Percentiles rank a stretch among this genome's conserved stretches.
Evolutionary conservation across 495 filamentous ascomycete genomes (phyloP).

Genomic region (Penicillium soppii): DNA sequence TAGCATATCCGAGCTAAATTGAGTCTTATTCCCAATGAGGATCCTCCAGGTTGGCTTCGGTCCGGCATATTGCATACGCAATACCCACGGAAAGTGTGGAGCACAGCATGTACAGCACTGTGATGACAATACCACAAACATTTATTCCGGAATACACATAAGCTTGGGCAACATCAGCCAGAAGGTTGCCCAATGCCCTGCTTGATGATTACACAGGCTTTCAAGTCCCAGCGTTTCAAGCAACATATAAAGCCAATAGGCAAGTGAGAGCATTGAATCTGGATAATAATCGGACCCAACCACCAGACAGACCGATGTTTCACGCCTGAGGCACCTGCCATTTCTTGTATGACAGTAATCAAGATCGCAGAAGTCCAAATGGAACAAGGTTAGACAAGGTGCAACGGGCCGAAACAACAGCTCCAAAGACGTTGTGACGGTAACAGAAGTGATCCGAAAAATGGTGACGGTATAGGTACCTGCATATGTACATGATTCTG

Average conservation of each 20-base stretch:
- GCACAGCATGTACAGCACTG: too few relatives aligned
- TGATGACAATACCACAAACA: too few relatives aligned
- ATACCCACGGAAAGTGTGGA: too few relatives aligned
- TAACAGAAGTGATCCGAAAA: constrained; percentile 6
- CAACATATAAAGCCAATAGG: background rate
- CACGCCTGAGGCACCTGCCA: background rate
- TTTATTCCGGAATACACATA: background rate
- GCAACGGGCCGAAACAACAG: constrained; percentile 1
- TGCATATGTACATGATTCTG: background rate
- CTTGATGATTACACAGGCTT: background rate
- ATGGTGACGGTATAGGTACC: background rate
- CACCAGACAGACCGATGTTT: background rate
- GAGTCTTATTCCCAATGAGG: too few relatives aligned
- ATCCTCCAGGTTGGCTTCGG: too few relatives aligned
- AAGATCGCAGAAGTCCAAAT: constrained; percentile 1
- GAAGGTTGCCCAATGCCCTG: background rate
- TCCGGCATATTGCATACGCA: too few relatives aligned
- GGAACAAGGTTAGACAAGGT: constrained; percentile 9
- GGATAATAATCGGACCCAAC: background rate
- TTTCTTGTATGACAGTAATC: background rate
- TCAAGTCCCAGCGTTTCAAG: background rate
- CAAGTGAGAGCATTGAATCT: background rate
- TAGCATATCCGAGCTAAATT: too few relatives aligned
- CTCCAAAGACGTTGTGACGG: constrained; percentile 17
- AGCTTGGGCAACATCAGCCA: too few relatives aligned